Evolutionary conservation across 73 alveolate species (phyloP), one percentile per base, ranked within the genome.

Genomic region (Paramecium pentaurelia): DNA sequence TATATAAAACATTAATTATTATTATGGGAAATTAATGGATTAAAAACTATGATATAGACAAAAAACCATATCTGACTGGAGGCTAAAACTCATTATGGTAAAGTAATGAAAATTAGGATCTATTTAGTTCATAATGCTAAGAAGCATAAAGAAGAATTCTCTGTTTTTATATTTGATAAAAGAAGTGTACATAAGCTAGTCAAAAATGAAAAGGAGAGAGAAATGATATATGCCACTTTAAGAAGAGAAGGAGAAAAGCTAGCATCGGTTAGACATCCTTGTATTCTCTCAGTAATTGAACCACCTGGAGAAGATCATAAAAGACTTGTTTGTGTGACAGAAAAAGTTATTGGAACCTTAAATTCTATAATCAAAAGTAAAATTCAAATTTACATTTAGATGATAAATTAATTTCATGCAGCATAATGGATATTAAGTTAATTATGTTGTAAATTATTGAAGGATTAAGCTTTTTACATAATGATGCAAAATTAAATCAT

Each of bases 401-500:
- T 73, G 87, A 73, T n/a, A 34, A 73, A 73, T 37, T 73, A 11
- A 40, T 18, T 5, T 34, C 38, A 22, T 73, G 58, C 22, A 73
- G 99, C 22, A 97, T 97, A 49, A 93, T 97, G 71, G 99, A 98
- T 84, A 93, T 96, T 51, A 96, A 97, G 84, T 96, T 95, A 77
- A 96, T 97, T 89, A 95, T 96, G 38, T 96, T 97, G 30, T 98
- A 98, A 92, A 85, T 98, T 9, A 85, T 97, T 34, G 98, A 98
- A 86, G 99, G 97, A 10, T 86, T 98, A 12, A 94, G 97, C 85
- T 98, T 98, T 92, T 92, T 98, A 27, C 99, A 98, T 93, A 96
- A 93, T 91, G 99, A 95, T 68, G 99, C 99, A 10, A 96, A 97
- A 92, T 92, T 94, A 68, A 96, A 94, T 47, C 99, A 98, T 93